Conservation (phyloP, 768 basidiomycete species). For the Boletus rubescentipes region DNA sequence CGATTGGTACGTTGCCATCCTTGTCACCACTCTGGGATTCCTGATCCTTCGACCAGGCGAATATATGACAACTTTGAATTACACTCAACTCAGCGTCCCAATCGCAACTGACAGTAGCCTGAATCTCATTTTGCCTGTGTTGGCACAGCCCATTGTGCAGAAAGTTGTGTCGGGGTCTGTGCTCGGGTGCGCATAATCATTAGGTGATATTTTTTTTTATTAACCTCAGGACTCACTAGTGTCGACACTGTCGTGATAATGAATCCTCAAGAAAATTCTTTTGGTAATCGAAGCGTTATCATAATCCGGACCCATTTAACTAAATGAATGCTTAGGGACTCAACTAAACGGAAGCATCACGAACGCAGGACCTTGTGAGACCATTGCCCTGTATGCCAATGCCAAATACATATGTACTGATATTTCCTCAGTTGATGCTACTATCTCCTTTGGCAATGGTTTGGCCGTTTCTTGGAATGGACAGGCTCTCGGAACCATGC, state of each 20-base stretch:
- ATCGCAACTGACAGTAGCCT: slow-evolving; percentile 61
- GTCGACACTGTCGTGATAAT: slow-evolving; percentile 62
- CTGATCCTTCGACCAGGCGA: slow-evolving; percentile 43
- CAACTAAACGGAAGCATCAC: slow-evolving; percentile 60
- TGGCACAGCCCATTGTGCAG: slow-evolving; percentile 75
- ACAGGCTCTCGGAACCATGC: slow-evolving; percentile 54
- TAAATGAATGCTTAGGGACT: slow-evolving; percentile 37
- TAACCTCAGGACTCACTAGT: slow-evolving; percentile 30
- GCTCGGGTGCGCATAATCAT: slow-evolving; percentile 44
- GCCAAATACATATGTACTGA: slow-evolving; percentile 5
- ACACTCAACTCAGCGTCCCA: slow-evolving; percentile 54
- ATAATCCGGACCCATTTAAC: neutral
- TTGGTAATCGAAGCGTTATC: slow-evolving; percentile 38
- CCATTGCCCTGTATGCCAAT: slow-evolving; percentile 1
- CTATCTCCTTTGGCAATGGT: slow-evolving; percentile 62
- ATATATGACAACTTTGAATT: slow-evolving; percentile 61
- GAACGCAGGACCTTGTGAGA: slow-evolving; percentile 71
- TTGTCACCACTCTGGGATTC: neutral
- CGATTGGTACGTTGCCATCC: slow-evolving; percentile 44
- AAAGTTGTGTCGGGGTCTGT: slow-evolving; percentile 59
- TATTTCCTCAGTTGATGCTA: slow-evolving; percentile 54
- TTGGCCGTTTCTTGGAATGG: slow-evolving; percentile 61
- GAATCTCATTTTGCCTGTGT: slow-evolving; percentile 62
- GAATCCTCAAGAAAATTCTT: slow-evolving; percentile 54
- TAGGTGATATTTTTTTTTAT: neutral